Base-by-base conservation (phyloP, 345 rosid genomes). In the Excoecaria cochinchinensis region DNA sequence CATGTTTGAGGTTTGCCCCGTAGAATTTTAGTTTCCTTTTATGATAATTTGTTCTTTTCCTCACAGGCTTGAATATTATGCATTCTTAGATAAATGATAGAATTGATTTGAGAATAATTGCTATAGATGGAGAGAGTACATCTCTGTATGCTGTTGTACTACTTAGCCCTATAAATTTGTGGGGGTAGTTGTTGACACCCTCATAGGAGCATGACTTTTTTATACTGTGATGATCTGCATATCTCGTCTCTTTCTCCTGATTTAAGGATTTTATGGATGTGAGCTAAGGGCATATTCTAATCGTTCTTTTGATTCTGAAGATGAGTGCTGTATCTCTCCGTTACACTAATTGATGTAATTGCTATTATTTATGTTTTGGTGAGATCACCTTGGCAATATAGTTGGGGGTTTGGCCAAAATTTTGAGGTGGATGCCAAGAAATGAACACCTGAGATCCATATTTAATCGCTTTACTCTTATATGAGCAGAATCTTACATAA, bases 1-100 rank as follows among this genome's bases (percentile, higher is more conserved):
- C 77, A 96, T 96, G 99, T 93, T 96, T 86, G 99, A 96, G 99
- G 99, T 96, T 77, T 77, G 91, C 40, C 71, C 63, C 60, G 17
- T 21, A 42, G 60, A 77, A 77, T 67, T 52, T 56, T 48, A 56
- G 44, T 73, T 69, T 52, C 38, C 55, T 38, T 73, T n/a, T 8
- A 66, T 65, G 8, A 4, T 19, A 44, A 51, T n/a, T 68, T 44
- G 15, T 57, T 12, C 7, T 60, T 31, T 31, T 31, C 55, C 58
- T 60, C 69, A 21, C n/a, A 38, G 36, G 22, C 66, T 15, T 70
- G 52, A 47, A 21, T 53, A 8, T n/a, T 31, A 12, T 15, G 36
- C 53, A 12, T 42, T 31, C 47, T 22, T 31, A 61, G 53, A 36
- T 47, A 72, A 42, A 47, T 21, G 61, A 40, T 66, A 40, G 11